Base-by-base conservation (phyloP, 345 rosid species). In the Syzygium aqueum region DNA sequence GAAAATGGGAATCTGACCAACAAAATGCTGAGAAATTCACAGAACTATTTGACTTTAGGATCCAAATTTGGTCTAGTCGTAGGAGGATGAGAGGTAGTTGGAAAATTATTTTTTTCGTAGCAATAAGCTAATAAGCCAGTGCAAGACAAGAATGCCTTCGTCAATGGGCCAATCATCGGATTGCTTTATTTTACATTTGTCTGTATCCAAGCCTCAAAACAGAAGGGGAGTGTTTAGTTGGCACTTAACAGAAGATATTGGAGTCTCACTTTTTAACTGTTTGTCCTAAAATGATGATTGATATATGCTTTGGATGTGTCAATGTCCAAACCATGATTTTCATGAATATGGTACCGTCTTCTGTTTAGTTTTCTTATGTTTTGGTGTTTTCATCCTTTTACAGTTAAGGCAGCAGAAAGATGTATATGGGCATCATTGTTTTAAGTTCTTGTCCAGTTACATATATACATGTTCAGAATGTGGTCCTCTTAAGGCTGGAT, bases 401-500 rank as follows among this genome's bases (percentile, higher is more conserved):
- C 96, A 97, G 99, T 87, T 96, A 88, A 90, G 95, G 90, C 98
- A 97, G 93, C 98, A 97, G 87, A 95, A 94, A 85, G 96, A 93
- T 53, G 90, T 90, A 54, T 96, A 94, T 87, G 95, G 96, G 50
- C 91, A 85, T 84, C 98, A 97, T 77, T 94, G 96, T 90, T 94
- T 90, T 90, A 96, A 95, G 91, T 95, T 96, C 86, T 91, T 97
- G 89, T 93, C 95, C 87, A 90, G 89, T 84, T 96, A 96, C 92
- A 91, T 95, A 84, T 94, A 92, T 94, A 92, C 95, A 89, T 94
- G 93, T 91, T 96, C 96, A 7, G 97, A 99, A 86, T 78, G 77
- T 65, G 96, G 99, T 91, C 96, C 96, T 85, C 93, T 88, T 52
- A 95, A 93, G 92, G 87, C 91, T 86, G 99, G 99, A 88, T 91